Evolutionary conservation across 306 rosid genomes (phyloP).

Genomic region (Erythrophleum fordii): DNA sequence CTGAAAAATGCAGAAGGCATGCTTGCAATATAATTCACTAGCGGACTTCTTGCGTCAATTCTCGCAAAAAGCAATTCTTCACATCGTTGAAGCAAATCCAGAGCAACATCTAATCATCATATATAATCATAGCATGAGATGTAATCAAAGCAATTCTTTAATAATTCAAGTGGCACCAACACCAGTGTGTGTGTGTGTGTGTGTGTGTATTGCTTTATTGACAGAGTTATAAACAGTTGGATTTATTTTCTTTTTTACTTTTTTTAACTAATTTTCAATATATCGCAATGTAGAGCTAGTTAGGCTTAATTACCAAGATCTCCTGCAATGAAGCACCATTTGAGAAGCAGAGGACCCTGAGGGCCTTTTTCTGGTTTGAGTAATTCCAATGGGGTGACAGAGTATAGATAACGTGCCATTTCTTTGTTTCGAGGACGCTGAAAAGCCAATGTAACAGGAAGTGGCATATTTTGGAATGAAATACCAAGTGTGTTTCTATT

Average conservation of each 20-base stretch:
- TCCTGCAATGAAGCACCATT: accelerated
- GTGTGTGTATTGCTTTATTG: too few species aligned
- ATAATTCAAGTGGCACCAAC: too few species aligned
- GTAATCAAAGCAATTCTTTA: too few species aligned
- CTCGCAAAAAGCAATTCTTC: neutral
- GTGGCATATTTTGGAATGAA: neutral
- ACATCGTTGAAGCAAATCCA: neutral
- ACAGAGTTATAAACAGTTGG: too few species aligned
- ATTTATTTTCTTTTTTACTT: too few species aligned
- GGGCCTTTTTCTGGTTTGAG: too few species aligned
- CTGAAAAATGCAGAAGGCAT: neutral
- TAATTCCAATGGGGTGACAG: neutral
- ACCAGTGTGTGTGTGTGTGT: too few species aligned
- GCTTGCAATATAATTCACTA: neutral
- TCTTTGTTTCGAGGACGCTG: neutral
- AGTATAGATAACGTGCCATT: constrained; percentile 9
- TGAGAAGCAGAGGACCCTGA: neutral
- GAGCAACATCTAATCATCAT: neutral
- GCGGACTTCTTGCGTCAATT: neutral
- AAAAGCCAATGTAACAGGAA: neutral
- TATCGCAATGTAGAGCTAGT: too few species aligned
- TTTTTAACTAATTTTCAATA: too few species aligned
- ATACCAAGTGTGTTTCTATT: neutral
- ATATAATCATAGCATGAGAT: too few species aligned
- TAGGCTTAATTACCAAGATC: neutral